Percentiles rank a stretch among this genome's conserved stretches.
Evolutionary conservation across 306 rosid species (phyloP).

Genomic region (Cyamopsis tetragonoloba): DNA sequence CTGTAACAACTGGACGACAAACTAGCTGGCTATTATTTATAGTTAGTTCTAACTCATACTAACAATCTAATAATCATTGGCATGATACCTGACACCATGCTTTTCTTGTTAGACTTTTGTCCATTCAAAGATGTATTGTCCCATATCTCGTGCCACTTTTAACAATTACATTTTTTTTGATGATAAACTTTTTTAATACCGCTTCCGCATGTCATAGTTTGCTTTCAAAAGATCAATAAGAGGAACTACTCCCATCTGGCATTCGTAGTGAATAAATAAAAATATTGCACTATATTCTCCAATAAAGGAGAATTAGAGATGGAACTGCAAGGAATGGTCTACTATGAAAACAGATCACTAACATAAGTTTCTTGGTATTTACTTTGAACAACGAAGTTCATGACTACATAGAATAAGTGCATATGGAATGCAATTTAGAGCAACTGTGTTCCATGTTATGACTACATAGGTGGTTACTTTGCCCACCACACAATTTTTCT

Average conservation of each 20-base stretch:
- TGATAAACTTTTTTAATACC: too few species aligned
- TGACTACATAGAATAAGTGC: not conserved
- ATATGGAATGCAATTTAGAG: conserved; percentile 5
- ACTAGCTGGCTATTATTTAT: too few species aligned
- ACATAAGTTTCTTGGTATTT: not conserved
- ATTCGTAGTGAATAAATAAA: not conserved
- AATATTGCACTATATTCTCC: not conserved
- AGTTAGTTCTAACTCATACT: too few species aligned
- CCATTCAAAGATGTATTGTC: too few species aligned
- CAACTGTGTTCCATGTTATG: not conserved
- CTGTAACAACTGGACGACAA: too few species aligned
- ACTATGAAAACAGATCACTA: not conserved
- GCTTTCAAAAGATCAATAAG: conserved; percentile 15
- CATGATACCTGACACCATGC: too few species aligned
- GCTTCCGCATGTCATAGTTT: not conserved
- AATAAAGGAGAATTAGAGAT: not conserved
- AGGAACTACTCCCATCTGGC: not conserved
- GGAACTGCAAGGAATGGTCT: not conserved
- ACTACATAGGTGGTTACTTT: too few species aligned
- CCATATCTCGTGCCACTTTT: too few species aligned
- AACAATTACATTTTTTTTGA: too few species aligned
- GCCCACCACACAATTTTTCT: too few species aligned
- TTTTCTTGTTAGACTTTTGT: too few species aligned
- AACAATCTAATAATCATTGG: too few species aligned
- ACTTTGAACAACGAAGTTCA: not conserved